Evolutionary conservation across 2,329 filamentous ascomycete species (phyloP).

Genomic region (Hansfordia pulvinata): DNA sequence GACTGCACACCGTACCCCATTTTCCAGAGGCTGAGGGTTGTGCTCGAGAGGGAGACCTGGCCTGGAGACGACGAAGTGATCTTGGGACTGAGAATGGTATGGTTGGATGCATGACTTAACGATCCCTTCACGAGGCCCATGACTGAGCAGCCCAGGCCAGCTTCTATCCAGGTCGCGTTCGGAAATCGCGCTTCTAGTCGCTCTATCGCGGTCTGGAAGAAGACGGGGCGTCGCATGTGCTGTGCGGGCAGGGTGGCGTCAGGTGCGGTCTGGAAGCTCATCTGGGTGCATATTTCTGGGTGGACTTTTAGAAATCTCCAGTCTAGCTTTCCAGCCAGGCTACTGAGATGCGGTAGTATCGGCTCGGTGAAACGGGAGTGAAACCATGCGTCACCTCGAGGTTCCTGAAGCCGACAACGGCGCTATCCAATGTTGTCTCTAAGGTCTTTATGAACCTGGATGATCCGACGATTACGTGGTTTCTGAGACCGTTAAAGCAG

Average conservation of each 20-base stretch:
- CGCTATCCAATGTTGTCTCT: too few species aligned
- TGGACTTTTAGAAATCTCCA: too few species aligned
- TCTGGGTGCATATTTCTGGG: too few species aligned
- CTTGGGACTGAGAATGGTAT: too few species aligned
- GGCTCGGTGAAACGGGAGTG: constrained; percentile 14
- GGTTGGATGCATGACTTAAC: too few species aligned
- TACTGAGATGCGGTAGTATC: too few species aligned
- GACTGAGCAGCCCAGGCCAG: constrained; percentile 18
- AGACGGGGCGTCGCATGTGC: constrained; percentile 20
- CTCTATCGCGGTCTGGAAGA: constrained; percentile 15
- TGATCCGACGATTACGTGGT: background rate
- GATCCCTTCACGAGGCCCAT: constrained; percentile 18
- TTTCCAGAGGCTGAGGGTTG: background rate
- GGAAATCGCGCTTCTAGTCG: constrained; percentile 11
- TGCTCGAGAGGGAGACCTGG: background rate
- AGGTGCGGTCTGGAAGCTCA: too few species aligned
- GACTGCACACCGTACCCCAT: too few species aligned
- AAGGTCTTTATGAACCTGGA: background rate
- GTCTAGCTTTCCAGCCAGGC: too few species aligned
- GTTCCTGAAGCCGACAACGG: too few species aligned
- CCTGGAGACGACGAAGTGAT: too few species aligned
- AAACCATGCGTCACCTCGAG: constrained; percentile 15
- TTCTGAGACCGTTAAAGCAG: background rate
- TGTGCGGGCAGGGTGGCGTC: too few species aligned
- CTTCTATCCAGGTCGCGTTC: constrained; percentile 17